phyloP scores from a whole-genome alignment of 2,329 filamentous ascomycete genomes.

The Xylariales sp. region DNA sequence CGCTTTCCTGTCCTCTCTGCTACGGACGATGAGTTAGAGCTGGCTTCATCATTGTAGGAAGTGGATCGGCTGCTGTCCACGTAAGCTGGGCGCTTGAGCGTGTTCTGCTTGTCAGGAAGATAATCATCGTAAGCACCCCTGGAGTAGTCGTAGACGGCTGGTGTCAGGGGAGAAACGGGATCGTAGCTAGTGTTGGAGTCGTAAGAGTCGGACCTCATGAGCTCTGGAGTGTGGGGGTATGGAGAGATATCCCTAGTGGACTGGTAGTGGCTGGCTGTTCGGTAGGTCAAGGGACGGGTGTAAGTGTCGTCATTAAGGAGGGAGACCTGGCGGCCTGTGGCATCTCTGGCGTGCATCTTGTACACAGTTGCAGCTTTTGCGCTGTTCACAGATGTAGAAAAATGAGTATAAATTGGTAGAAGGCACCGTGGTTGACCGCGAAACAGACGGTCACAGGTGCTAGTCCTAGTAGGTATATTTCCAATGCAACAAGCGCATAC shows the following conservation, averaged over 20 bases:
- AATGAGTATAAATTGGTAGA: too few species aligned
- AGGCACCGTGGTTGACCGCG: too few species aligned
- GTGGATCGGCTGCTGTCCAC: constrained; percentile 39
- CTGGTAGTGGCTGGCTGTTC: constrained; percentile 31
- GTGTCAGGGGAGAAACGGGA: constrained; percentile 51
- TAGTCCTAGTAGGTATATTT: too few species aligned
- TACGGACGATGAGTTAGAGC: constrained; percentile 33
- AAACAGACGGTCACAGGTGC: too few species aligned
- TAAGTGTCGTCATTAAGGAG: constrained; percentile 53
- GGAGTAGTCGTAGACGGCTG: constrained; percentile 40
- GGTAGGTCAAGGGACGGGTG: constrained; percentile 25
- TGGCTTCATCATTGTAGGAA: constrained; percentile 47
- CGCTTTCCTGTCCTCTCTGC: constrained; percentile 55
- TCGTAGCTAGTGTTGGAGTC: constrained; percentile 56
- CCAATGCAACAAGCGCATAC: too few species aligned
- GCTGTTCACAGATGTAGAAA: too few species aligned
- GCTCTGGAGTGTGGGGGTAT: constrained; percentile 49
- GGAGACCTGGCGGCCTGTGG: constrained; percentile 53
- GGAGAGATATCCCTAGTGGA: constrained; percentile 34
- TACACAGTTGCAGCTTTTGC: too few species aligned
- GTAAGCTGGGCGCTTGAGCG: constrained; percentile 37
- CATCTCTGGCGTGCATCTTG: constrained; percentile 51
- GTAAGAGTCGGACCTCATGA: constrained; percentile 58
- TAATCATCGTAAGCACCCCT: constrained; percentile 31
- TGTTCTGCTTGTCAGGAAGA: constrained; percentile 21